A percentile compares a stretch with the other conserved stretches of the same genome.
These are phyloP conservation scores for Digitaria exilis DNA, from an alignment of 202 grass and related monocot species.

Conservation along the genomic window DNA sequence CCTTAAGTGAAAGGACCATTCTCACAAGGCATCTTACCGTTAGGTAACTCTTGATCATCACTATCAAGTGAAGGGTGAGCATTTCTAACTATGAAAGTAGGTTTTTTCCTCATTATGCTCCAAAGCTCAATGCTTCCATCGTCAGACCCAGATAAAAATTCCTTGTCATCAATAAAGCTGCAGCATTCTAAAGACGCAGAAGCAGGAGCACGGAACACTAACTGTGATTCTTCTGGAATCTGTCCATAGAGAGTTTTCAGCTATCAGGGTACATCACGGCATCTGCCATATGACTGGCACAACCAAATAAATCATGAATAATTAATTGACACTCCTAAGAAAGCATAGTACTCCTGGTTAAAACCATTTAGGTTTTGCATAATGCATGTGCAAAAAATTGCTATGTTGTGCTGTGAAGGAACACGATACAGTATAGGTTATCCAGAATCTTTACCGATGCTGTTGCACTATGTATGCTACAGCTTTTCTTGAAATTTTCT, in stretches of 20 bases:
- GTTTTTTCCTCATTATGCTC: slow-evolving; percentile 81
- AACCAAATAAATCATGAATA: background rate
- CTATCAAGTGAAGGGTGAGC: slow-evolving; percentile 53
- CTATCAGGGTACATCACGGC: background rate
- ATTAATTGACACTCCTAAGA: background rate
- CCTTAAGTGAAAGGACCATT: background rate
- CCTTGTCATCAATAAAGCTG: slow-evolving; percentile 83
- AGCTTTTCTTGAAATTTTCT: background rate
- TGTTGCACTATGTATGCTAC: background rate
- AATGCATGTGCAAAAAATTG: background rate
- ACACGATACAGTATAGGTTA: no score
- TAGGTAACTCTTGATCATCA: slow-evolving; percentile 30
- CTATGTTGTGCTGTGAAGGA: no score
- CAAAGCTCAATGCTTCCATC: slow-evolving; percentile 86
- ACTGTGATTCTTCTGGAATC: slow-evolving; percentile 86
- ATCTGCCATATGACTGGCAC: slow-evolving; percentile 14
- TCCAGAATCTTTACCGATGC: no score
- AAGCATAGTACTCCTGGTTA: background rate
- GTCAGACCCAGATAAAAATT: slow-evolving; percentile 85
- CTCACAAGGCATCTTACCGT: slow-evolving; percentile 38
- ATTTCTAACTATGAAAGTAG: slow-evolving; percentile 77
- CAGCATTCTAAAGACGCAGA: slow-evolving; percentile 77
- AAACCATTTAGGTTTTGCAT: background rate
- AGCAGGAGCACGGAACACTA: slow-evolving; percentile 77
- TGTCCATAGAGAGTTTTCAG: slow-evolving; percentile 35